Conservation (phyloP, 2,329 filamentous ascomycete species). For the Aspergillus felis region DNA sequence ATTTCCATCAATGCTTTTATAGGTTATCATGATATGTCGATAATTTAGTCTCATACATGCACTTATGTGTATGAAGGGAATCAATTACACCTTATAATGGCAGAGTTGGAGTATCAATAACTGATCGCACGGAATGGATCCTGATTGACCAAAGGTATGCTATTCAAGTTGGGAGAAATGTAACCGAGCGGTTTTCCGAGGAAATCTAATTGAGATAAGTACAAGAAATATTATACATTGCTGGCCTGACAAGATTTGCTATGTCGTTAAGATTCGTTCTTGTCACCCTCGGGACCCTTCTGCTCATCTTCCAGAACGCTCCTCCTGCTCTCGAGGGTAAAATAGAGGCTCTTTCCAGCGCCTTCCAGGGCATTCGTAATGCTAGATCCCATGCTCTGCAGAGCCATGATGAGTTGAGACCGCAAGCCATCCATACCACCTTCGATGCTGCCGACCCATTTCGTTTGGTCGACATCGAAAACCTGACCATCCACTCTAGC, state of each 20-base stretch:
- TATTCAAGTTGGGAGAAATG: not conserved
- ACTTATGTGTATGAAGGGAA: too few relatives aligned
- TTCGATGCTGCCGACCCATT: conserved; percentile 71
- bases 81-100: too few relatives aligned
- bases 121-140: too few relatives aligned
- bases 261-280: conserved; percentile 30
- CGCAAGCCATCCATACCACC: conserved; percentile 78
- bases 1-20: not conserved
- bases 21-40: not conserved
- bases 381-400: conserved; percentile 75
- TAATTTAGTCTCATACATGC: not conserved
- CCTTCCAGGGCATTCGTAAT: conserved; percentile 77
- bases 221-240: conserved; percentile 36
- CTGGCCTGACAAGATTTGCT: conserved; percentile 14
- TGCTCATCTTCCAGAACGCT: conserved; percentile 74
- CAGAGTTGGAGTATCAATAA: too few relatives aligned
- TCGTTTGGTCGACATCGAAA: conserved; percentile 70
- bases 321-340: conserved; percentile 79
- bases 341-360: conserved; percentile 75
- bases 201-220: conserved; percentile 13
- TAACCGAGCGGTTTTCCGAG: not conserved
- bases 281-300: conserved; percentile 31
- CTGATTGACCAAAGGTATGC: too few relatives aligned
- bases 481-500: conserved; percentile 81
- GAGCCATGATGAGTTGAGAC: conserved; percentile 72